phyloP scores from a whole-genome alignment of 2,329 filamentous ascomycete genomes.

The Cladophialophora exuberans region DNA sequence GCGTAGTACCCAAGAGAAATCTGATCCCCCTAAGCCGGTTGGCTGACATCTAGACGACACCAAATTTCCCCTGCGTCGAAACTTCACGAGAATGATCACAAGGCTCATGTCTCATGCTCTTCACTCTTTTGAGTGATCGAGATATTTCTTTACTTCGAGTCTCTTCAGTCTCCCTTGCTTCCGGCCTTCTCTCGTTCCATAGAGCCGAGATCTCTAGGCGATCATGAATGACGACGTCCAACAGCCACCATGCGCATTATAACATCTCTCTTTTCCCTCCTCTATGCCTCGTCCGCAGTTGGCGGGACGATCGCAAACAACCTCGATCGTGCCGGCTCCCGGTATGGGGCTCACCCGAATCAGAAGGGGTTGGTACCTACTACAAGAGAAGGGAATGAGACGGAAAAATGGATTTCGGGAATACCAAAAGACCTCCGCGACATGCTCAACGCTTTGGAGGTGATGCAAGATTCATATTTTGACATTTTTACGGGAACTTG shows the following conservation, averaged over 20 bases:
- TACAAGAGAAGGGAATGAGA: constrained; percentile 14
- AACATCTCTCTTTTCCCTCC: constrained; percentile 9
- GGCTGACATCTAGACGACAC: constrained; percentile 5
- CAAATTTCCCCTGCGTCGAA: neutral
- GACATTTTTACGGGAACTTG: constrained; percentile 76
- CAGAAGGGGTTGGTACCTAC: constrained; percentile 18
- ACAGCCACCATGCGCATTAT: constrained; percentile 21
- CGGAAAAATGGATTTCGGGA: neutral
- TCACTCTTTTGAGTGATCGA: constrained; percentile 4
- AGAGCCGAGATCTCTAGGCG: constrained; percentile 5
- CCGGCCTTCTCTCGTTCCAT: neutral
- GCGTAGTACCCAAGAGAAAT: neutral
- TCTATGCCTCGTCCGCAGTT: constrained; percentile 2
- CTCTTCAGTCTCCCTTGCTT: neutral
- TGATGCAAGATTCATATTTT: constrained; percentile 80
- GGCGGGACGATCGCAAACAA: constrained; percentile 17
- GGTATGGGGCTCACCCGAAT: neutral
- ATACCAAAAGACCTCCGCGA: constrained; percentile 25
- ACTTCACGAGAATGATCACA: constrained; percentile 18
- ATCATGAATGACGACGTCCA: constrained; percentile 14
- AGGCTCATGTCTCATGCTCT: constrained; percentile 12
- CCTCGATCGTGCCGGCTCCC: neutral
- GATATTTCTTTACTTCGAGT: neutral
- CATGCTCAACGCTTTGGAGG: constrained; percentile 67
- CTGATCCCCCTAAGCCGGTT: neutral